Evolutionary conservation across 345 rosid genomes (phyloP).

Genomic region (Ceriops decandra): DNA sequence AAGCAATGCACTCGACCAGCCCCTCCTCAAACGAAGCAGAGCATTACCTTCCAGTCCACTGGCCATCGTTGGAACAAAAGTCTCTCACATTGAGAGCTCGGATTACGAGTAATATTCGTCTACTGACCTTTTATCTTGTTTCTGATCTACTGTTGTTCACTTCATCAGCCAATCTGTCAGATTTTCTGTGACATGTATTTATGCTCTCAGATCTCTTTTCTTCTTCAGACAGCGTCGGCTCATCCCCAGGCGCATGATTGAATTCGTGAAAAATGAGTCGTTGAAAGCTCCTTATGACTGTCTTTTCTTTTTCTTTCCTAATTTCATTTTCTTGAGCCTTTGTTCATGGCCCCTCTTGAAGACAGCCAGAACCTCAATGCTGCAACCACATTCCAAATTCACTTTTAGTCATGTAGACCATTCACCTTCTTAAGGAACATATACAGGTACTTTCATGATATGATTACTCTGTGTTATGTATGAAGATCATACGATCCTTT

Average conservation of each 20-base stretch:
- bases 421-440: background rate
- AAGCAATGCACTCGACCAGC: conserved; percentile 51
- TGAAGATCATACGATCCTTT: no score
- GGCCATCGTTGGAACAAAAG: conserved; percentile 83
- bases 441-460: background rate
- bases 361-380: conserved; percentile 77
- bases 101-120: conserved; percentile 63
- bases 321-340: conserved; percentile 56
- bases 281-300: background rate
- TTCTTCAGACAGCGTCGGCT: background rate
- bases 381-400: conserved; percentile 31
- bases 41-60: conserved; percentile 73
- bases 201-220: background rate
- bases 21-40: conserved; percentile 70
- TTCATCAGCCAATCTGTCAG: background rate
- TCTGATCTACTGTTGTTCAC: background rate
- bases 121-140: background rate
- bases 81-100: conserved; percentile 81
- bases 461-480: background rate
- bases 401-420: background rate
- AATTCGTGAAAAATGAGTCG: background rate
- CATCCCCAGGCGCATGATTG: background rate
- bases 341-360: conserved; percentile 52
- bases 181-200: background rate
- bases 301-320: conserved; percentile 47